A percentile compares a stretch with the other conserved stretches of the same genome.
These are phyloP conservation scores for Stevia rebaudiana DNA, from an alignment of 140 eudicot genomes.

Conservation along the genomic window DNA sequence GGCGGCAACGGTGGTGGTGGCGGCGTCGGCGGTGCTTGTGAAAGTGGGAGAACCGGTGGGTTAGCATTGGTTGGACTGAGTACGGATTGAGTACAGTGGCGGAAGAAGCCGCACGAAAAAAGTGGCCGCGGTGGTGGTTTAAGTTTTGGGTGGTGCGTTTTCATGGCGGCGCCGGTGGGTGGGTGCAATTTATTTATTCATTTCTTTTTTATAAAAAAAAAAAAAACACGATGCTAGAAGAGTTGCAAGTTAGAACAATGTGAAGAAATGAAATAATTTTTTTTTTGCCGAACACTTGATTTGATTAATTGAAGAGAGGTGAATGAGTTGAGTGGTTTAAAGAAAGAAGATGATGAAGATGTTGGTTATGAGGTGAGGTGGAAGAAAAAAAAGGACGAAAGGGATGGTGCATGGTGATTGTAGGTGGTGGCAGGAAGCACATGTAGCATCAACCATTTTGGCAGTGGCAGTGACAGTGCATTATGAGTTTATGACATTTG, in stretches of 20 bases:
- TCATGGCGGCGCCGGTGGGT: slow-evolving; percentile 30
- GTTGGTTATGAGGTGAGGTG: background rate
- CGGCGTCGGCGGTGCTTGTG: slow-evolving; percentile 19
- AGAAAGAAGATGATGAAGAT: too few relatives aligned
- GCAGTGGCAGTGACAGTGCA: slow-evolving; percentile 22
- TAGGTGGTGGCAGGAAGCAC: slow-evolving; percentile 25
- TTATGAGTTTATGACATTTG: slow-evolving; percentile 19
- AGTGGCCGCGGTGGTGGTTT: slow-evolving; percentile 57
- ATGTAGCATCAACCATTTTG: slow-evolving; percentile 21
- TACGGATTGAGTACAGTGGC: slow-evolving; percentile 68
- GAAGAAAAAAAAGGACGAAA: slow-evolving; percentile 13
- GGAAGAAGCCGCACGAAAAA: slow-evolving; percentile 63
- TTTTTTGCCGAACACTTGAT: too few relatives aligned
- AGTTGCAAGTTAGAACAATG: too few relatives aligned
- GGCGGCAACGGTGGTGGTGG: slow-evolving; percentile 18
- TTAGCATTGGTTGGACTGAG: slow-evolving; percentile 54
- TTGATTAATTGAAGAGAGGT: too few relatives aligned
- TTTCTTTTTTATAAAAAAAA: too few relatives aligned
- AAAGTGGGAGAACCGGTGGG: slow-evolving; percentile 39
- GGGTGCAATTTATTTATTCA: background rate
- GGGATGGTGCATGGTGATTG: slow-evolving; percentile 32
- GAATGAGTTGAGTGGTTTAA: background rate
- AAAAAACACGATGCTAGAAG: too few relatives aligned
- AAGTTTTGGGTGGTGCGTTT: slow-evolving; percentile 55
- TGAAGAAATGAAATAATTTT: too few relatives aligned